These are phyloP conservation scores for Aspergillus incahuasiensis DNA, from an alignment of 495 filamentous ascomycete species.

Conservation along the genomic window DNA sequence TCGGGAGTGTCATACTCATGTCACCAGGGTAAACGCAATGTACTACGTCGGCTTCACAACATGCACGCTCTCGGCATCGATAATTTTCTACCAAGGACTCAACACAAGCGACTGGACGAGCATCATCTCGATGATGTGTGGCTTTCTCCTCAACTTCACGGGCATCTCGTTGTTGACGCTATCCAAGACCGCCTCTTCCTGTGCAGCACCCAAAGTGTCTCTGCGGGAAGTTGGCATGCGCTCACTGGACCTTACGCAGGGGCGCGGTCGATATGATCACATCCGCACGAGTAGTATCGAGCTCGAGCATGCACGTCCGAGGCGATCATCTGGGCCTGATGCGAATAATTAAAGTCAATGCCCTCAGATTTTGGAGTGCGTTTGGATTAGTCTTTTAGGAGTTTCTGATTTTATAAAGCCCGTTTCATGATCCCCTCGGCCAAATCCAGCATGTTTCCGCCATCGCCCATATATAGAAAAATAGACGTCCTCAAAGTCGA, in stretches of 20 bases:
- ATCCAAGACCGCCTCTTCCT: constrained; percentile 35
- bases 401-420: too few relatives aligned
- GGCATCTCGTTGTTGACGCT: constrained; percentile 96
- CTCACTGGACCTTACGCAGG: constrained; percentile 2
- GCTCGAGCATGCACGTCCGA: background rate
- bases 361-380: background rate
- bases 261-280: constrained; percentile 1
- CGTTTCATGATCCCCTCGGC: too few relatives aligned
- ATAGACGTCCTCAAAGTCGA: too few relatives aligned
- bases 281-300: constrained; percentile 3
- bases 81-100: constrained; percentile 96
- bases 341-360: background rate
- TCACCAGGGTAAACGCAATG: constrained; percentile 84
- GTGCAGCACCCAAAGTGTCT: background rate
- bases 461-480: too few relatives aligned
- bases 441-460: too few relatives aligned
- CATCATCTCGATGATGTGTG: constrained; percentile 85
- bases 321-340: background rate
- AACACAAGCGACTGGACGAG: constrained; percentile 91
- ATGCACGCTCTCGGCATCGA: constrained; percentile 89
- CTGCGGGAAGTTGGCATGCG: background rate
- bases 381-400: too few relatives aligned
- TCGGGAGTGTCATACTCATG: constrained; percentile 20
- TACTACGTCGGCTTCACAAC: constrained; percentile 99
- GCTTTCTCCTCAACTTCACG: constrained; percentile 94